Evolutionary conservation across 176 grass and related monocot species (phyloP), one percentile per base, ranked within the genome.

Genomic region (Oryza rufipogon): DNA sequence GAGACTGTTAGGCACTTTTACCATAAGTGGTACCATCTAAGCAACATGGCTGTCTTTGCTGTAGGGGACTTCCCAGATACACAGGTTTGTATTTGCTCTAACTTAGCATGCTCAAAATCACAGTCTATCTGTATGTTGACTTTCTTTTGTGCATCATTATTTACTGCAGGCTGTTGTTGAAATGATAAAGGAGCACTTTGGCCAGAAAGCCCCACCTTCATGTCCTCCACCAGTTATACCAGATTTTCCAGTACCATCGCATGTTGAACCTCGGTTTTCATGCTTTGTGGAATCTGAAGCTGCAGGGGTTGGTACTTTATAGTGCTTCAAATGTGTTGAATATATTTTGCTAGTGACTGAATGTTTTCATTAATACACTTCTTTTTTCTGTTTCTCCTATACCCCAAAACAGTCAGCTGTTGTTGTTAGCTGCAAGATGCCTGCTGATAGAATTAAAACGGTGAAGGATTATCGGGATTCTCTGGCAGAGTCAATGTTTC

Each of bases 281-380:
- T 99, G 96, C 79, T 96, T 99, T 90, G 87, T 99, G 38, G 96
- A 99, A 93, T 99, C 93, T 48, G 96, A 99, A 92, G 96, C 96
- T 72, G 93, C 96, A 86, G 93, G 96, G 89, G 96, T 99, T 83
- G 74, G 93, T 86, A 38, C 38, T 67, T 63, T 42, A 64, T 88
- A 73, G 38, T 77, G 13, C 61, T 66, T 65, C 77, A 47, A 60
- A 51, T 12, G 36, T 9, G 28, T 20, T 71, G 10, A 25, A 54
- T 70, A 20, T 79, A 8, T 82, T 56, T 75, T 74, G 54, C 28
- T 2, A 75, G 41, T 39, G 77, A 68, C 6, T 65, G n/a, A 49
- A 51, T 51, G 1, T 81, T 80, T 88, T 77, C 79, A 71, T 41
- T 70, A 70, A 61, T 34, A 5, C 11, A 64, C 47, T 56, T 52